Conservation (phyloP, 1,139 yeast genomes). For the Taiozyma sp. region DNA sequence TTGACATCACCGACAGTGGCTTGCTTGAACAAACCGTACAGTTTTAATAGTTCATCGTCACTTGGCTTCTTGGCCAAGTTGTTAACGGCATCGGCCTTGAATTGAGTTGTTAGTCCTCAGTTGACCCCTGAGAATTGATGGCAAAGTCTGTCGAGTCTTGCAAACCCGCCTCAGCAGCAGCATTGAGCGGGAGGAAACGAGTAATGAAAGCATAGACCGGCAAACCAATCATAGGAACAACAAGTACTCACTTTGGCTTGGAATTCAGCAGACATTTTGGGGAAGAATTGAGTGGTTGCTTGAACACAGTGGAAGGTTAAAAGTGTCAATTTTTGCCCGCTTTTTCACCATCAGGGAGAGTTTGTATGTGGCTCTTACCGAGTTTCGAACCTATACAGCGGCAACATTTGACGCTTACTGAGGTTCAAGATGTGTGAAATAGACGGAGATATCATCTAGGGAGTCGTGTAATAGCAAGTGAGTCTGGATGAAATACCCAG, state of each 20-base stretch:
- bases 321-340: background rate
- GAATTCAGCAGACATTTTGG: background rate
- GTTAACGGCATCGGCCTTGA: constrained; percentile 76
- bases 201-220: background rate
- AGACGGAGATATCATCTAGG: too few relatives aligned
- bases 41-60: constrained; percentile 79
- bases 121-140: background rate
- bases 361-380: background rate
- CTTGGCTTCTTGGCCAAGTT: constrained; percentile 70
- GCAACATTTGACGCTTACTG: too few relatives aligned
- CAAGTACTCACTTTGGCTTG: background rate
- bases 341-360: background rate
- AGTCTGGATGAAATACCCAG: too few relatives aligned
- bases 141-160: background rate
- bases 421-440: too few relatives aligned
- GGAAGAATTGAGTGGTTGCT: background rate
- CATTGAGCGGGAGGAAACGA: background rate
- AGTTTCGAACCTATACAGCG: background rate
- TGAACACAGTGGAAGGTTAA: background rate
- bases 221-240: background rate
- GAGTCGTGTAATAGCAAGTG: too few relatives aligned
- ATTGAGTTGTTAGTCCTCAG: background rate
- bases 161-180: background rate
- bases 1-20: constrained; percentile 94
- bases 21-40: constrained; percentile 93